Evolutionary conservation across 768 basidiomycete genomes (phyloP).

Genomic region (Mycena vulgaris): DNA sequence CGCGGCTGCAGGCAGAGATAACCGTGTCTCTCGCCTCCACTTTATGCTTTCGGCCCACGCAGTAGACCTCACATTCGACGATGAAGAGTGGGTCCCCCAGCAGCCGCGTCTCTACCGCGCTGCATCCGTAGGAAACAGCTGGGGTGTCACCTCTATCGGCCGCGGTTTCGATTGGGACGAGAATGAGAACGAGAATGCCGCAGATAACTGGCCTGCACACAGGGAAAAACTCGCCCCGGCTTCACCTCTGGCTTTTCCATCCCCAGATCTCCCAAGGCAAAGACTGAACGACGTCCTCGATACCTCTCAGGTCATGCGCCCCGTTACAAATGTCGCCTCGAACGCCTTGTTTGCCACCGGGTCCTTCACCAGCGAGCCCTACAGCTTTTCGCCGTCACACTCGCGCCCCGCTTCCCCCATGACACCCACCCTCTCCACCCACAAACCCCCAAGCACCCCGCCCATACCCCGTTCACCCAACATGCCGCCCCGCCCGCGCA

Average conservation of each 20-base stretch:
- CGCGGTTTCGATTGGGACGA: slow-evolving; percentile 85
- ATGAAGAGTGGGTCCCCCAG: slow-evolving; percentile 75
- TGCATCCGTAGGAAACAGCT: slow-evolving; percentile 82
- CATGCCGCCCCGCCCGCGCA: slow-evolving; percentile 71
- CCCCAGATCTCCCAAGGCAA: slow-evolving; percentile 13
- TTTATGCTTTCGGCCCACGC: slow-evolving; percentile 55
- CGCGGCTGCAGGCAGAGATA: slow-evolving; percentile 26
- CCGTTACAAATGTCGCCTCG: slow-evolving; percentile 42
- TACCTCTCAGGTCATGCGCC: slow-evolving; percentile 43
- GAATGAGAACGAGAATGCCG: slow-evolving; percentile 55
- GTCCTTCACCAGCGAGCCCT: slow-evolving; percentile 48
- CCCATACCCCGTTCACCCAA: slow-evolving; percentile 65
- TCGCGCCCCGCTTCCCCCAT: slow-evolving; percentile 34
- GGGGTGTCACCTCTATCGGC: slow-evolving; percentile 89
- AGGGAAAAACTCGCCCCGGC: slow-evolving; percentile 32
- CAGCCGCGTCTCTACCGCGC: slow-evolving; percentile 70
- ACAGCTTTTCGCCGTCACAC: slow-evolving; percentile 44
- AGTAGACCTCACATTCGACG: slow-evolving; percentile 77
- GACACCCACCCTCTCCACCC: slow-evolving; percentile 16
- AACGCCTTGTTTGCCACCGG: not conserved
- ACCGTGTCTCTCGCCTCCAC: slow-evolving; percentile 17
- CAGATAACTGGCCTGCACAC: slow-evolving; percentile 5
- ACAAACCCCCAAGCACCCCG: slow-evolving; percentile 39
- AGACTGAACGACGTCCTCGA: slow-evolving; percentile 50
- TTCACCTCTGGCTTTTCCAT: slow-evolving; percentile 40